Evolutionary conservation across 73 alveolate genomes (phyloP).

Genomic region (Paramecium caudatum): DNA sequence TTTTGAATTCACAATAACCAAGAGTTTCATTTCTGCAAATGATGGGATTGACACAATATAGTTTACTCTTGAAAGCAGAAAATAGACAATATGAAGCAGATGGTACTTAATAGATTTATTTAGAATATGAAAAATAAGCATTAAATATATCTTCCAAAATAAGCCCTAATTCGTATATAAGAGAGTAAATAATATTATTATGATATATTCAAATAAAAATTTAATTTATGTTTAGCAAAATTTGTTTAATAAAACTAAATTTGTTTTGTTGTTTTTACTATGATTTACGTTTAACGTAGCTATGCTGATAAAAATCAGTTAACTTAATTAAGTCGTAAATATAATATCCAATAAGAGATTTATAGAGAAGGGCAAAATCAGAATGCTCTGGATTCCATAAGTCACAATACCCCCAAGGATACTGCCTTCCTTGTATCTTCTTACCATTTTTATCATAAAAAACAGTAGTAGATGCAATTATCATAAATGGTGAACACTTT

Average conservation of each 20-base stretch:
- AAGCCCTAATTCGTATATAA: background rate
- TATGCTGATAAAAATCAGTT: slow-evolving; percentile 58
- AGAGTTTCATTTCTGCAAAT: background rate
- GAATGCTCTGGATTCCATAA: slow-evolving; percentile 75
- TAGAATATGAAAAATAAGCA: slow-evolving; percentile 49
- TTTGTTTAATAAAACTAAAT: background rate
- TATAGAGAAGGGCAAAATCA: slow-evolving; percentile 56
- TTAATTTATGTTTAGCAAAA: slow-evolving; percentile 12
- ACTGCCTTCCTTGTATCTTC: slow-evolving; percentile 67
- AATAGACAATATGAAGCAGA: slow-evolving; percentile 44
- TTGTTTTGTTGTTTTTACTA: background rate
- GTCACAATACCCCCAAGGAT: slow-evolving; percentile 76
- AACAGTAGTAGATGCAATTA: slow-evolving; percentile 66
- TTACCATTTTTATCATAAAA: slow-evolving; percentile 41
- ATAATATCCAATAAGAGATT: slow-evolving; percentile 61
- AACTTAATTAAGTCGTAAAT: slow-evolving; percentile 56
- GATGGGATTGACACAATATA: slow-evolving; percentile 41
- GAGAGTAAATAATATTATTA: slow-evolving; percentile 55
- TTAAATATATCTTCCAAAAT: slow-evolving; percentile 12
- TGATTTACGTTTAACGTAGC: slow-evolving; percentile 17
- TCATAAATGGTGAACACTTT: slow-evolving; percentile 52
- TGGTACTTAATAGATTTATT: background rate
- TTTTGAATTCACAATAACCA: slow-evolving; percentile 35
- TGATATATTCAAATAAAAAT: background rate
- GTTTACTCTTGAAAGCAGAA: background rate